phyloP scores from a whole-genome alignment of 345 rosid species.

The Ailanthus altissimus region DNA sequence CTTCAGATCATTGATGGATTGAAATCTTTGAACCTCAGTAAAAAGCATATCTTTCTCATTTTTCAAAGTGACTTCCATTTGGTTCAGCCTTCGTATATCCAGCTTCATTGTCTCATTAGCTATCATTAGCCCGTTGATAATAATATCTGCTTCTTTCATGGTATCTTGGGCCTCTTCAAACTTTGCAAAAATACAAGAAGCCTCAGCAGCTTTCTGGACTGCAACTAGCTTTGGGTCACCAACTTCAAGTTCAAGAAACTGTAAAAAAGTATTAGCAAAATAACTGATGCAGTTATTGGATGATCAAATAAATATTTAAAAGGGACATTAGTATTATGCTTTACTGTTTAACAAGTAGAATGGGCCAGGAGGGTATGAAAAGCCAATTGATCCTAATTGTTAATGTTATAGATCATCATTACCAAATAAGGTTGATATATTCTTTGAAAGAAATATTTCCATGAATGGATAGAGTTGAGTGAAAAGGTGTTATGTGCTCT shows the following conservation, averaged over 20 bases:
- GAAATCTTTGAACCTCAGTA: constrained; percentile 57
- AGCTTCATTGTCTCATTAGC: constrained; percentile 78
- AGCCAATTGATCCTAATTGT: not conserved
- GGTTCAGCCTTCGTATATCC: constrained; percentile 58
- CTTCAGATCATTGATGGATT: constrained; percentile 50
- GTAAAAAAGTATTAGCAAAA: constrained; percentile 26
- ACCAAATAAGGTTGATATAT: not conserved
- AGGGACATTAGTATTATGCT: not conserved
- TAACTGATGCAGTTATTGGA: not conserved
- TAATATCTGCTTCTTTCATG: constrained; percentile 81
- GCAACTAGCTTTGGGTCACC: constrained; percentile 66
- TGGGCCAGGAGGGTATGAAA: not conserved
- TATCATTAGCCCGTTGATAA: constrained; percentile 72
- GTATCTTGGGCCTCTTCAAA: constrained; percentile 88
- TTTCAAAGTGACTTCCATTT: constrained; percentile 39
- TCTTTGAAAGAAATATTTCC: not conserved
- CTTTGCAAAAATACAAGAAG: constrained; percentile 66
- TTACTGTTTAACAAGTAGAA: not conserved
- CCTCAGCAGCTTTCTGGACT: constrained; percentile 64
- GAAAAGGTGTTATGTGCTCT: not conserved
- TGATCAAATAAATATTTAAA: not conserved
- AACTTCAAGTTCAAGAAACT: constrained; percentile 77
- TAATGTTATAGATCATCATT: not conserved
- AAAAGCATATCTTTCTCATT: constrained; percentile 57
- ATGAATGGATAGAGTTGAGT: not conserved